Evolutionary conservation across 1,284 basidiomycete species (phyloP), one percentile per base, ranked within the genome.

Genomic region (Leccinum subrobustum): DNA sequence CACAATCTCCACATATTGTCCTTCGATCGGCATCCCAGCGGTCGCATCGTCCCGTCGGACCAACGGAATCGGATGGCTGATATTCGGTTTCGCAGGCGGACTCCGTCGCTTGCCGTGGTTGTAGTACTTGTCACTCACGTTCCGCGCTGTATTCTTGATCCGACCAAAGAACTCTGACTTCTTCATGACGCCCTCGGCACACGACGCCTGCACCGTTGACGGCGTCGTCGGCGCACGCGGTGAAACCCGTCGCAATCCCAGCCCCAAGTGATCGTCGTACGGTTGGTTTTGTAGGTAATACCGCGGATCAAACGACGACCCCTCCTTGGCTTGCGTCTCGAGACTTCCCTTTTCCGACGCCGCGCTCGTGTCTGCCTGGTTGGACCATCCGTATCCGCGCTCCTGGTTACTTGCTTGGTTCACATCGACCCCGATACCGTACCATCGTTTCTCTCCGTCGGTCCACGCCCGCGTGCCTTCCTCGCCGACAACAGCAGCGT

Each of bases 361-460:
- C 9, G 65, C 71, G 42, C 70, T 75, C 44, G 65, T 63, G 33
- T 76, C 67, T 11, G 67, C 67, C 59, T 75, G 69, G 51, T 67
- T 67, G 8, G 59, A 65, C 76, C 73, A 75, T 31, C 69, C 73
- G 57, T 73, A 73, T 12, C 71, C 73, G 31, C 37, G 61, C 2
- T 72, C 70, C 6, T 58, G 2, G 23, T 23, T 48, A 16, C 57
- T 60, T 35, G 48, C 52, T 55, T 68, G 64, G 64, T 60, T 67
- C 23, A 71, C 76, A 27, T 77, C 75, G 64, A 75, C 75, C 14
- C 75, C 79, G 58, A 88, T 74, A 18, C 86, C 85, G 67, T 90
- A 89, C 85, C 86, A 90, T 66, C 78, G 80, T 64, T 80, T 82
- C 63, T 91, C 88, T 59, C 82, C 82, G 56, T 84, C 83, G 20